phyloP scores from a whole-genome alignment of 139 green algal genomes.

The Chlorella ohadii region DNA sequence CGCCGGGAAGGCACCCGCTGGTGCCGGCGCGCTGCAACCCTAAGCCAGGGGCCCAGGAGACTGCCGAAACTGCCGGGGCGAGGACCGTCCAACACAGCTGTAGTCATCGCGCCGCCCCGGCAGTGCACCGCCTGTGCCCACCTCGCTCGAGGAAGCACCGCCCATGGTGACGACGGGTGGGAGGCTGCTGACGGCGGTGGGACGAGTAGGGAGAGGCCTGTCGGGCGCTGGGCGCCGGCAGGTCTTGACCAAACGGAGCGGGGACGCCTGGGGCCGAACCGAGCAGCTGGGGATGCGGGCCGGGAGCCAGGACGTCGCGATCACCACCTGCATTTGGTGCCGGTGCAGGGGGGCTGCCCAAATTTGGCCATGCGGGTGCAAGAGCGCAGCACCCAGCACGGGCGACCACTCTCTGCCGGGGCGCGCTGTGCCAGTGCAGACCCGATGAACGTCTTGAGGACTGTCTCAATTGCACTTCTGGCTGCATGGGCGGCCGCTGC shows the following conservation, averaged over 20 bases:
- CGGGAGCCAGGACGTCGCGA: neutral
- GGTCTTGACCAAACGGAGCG: neutral
- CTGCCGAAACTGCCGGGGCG: neutral
- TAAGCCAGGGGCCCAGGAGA: neutral
- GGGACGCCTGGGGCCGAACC: neutral
- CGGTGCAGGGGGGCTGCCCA: neutral
- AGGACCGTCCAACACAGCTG: neutral
- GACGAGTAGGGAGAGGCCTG: neutral
- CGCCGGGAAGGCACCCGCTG: neutral
- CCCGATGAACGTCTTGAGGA: neutral
- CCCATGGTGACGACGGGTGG: neutral
- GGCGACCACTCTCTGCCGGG: neutral
- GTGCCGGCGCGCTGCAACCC: neutral
- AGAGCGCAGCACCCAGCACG: neutral
- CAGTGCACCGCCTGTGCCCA: neutral
- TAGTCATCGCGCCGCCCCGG: conserved; percentile 3
- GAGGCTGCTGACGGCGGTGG: neutral
- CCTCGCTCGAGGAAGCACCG: neutral
- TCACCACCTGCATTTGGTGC: neutral
- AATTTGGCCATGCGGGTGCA: neutral
- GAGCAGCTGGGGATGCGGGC: neutral
- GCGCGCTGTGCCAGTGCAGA: neutral
- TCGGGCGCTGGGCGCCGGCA: neutral
- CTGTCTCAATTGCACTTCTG: neutral
- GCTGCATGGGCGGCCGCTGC: neutral